Evolutionary conservation across 352 stramenopile genomes (phyloP), one percentile per base, ranked within the genome.

Genomic region (Globisporangium heterothallicum): DNA sequence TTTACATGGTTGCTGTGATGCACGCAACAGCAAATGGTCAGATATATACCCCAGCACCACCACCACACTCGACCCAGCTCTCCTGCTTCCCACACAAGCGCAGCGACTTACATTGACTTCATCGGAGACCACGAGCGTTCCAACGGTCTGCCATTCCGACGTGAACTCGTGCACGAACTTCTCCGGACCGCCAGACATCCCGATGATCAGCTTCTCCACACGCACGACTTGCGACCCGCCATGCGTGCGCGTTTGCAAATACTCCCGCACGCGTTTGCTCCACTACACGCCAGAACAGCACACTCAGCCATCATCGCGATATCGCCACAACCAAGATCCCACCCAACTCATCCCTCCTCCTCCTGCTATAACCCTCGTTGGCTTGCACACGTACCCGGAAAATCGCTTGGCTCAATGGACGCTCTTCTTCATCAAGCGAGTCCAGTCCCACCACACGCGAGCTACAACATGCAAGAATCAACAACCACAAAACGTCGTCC

Each of bases 101-200:
- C n/a, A 29, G n/a, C 40, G 30, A 19, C 21, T 3, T 13, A 86
- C 73, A 46, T 79, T 70, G 3, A 24, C 8, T 48, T 87, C 71
- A 34, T 84, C 70, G 19, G 54, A 73, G 32, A 76, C 70, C 18
- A 85, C 49, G 42, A 89, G 45, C n/a, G 75, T 75, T 13, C 64
- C 78, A 21, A 87, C 64, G 6, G 59, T 38, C 3, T 42, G 48
- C 78, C 78, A 89, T 2, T 64, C 48, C 6, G 60, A 18, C 27
- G 78, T 62, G 26, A 89, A 30, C 24, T 76, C 63, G 35, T 70
- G 56, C 18, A 82, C 43, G 42, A 89, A 82, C 34, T 61, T 59
- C 43, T 86, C 73, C 4, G 73, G 50, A 18, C 61, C 55, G 19
- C 72, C 69, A 10, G 58, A 59, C 49, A 71, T 70, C 3, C 71